Conservation (phyloP, 768 basidiomycete genomes). For the Leucogyrophana mollusca region DNA sequence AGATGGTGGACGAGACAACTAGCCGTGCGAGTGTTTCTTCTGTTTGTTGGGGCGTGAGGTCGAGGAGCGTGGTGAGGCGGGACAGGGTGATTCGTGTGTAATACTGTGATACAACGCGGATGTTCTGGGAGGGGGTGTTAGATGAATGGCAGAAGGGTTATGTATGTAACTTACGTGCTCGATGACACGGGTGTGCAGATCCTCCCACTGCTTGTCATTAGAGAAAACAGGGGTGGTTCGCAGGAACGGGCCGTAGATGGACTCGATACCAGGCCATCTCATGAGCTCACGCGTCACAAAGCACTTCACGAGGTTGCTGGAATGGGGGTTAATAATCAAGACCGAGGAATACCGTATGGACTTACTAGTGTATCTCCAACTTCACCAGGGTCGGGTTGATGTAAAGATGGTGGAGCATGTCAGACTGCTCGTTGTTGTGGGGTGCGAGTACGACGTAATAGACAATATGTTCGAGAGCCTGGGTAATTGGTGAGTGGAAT, state of each 20-base stretch:
- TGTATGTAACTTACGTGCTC: slow-evolving; percentile 74
- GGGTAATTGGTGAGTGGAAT: not conserved
- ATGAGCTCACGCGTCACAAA: slow-evolving; percentile 92
- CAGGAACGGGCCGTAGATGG: slow-evolving; percentile 82
- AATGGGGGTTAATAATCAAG: slow-evolving; percentile 11
- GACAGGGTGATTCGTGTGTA: slow-evolving; percentile 89
- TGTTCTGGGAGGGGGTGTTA: slow-evolving; percentile 59
- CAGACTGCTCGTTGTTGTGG: slow-evolving; percentile 95
- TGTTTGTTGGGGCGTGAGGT: slow-evolving; percentile 77
- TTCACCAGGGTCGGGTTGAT: slow-evolving; percentile 76
- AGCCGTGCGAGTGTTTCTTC: slow-evolving; percentile 88
- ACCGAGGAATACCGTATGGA: slow-evolving; percentile 8
- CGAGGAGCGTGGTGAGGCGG: slow-evolving; percentile 83
- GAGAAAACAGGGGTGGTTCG: slow-evolving; percentile 81
- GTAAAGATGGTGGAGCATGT: slow-evolving; percentile 90
- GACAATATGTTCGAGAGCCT: slow-evolving; percentile 94
- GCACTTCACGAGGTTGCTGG: slow-evolving; percentile 91
- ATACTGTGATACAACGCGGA: slow-evolving; percentile 91
- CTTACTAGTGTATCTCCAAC: slow-evolving; percentile 83
- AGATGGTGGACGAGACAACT: slow-evolving; percentile 89
- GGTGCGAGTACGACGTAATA: slow-evolving; percentile 93
- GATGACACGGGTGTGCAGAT: slow-evolving; percentile 91
- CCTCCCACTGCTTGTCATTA: slow-evolving; percentile 83
- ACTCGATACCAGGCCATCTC: slow-evolving; percentile 94
- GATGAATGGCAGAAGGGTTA: not conserved